phyloP scores from a whole-genome alignment of 805 yeast species.

The Pichia ethanolica region DNA sequence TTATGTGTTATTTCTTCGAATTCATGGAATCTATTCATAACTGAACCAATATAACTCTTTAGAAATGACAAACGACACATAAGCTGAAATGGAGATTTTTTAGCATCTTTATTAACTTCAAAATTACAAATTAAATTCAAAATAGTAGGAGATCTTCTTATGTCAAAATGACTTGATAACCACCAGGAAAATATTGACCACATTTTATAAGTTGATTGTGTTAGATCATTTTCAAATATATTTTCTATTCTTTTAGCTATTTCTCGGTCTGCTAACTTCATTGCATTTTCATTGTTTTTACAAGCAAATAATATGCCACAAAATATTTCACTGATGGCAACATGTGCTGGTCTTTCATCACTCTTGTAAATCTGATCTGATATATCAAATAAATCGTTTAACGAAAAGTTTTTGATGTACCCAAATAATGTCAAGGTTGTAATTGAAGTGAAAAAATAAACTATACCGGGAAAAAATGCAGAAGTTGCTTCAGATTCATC shows the following conservation, averaged over 20 bases:
- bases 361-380: slow-evolving; percentile 45
- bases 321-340: slow-evolving; percentile 63
- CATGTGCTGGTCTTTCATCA: slow-evolving; percentile 70
- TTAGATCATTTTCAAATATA: slow-evolving; percentile 49
- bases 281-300: slow-evolving; percentile 27
- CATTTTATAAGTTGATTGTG: slow-evolving; percentile 63
- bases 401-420: slow-evolving; percentile 33
- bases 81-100: slow-evolving; percentile 52
- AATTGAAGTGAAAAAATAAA: slow-evolving; percentile 46
- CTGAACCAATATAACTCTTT: slow-evolving; percentile 31
- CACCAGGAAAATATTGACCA: slow-evolving; percentile 79
- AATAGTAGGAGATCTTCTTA: slow-evolving; percentile 56
- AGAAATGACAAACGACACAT: slow-evolving; percentile 54
- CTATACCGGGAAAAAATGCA: slow-evolving; percentile 59
- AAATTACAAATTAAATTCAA: slow-evolving; percentile 39
- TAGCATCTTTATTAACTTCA: slow-evolving; percentile 40
- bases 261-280: slow-evolving; percentile 37
- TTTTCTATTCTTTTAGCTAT: slow-evolving; percentile 36
- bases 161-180: slow-evolving; percentile 58
- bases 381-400: slow-evolving; percentile 46
- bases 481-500: slow-evolving; percentile 65
- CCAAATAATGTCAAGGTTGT: slow-evolving; percentile 42
- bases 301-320: slow-evolving; percentile 55
- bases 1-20: slow-evolving; percentile 37
- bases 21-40: slow-evolving; percentile 36